Base-by-base conservation (phyloP, 768 basidiomycete species). In the Chalciporus pseudorubinellus region DNA sequence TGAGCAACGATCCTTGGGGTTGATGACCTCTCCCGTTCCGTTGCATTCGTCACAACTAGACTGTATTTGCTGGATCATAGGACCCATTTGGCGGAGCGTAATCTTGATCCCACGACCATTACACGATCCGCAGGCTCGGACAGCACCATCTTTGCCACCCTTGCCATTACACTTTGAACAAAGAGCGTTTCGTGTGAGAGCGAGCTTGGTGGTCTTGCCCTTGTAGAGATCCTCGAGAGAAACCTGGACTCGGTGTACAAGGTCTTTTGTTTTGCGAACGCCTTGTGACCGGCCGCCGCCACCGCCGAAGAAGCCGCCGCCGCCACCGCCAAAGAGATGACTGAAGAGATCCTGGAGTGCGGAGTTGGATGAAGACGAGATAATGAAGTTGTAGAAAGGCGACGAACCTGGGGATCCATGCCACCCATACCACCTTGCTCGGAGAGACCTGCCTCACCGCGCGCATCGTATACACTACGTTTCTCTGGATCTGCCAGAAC, bases 21-120 rank as follows among this genome's bases (percentile, higher is more conserved):
- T 94, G 77, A 99, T 97, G 61, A 94, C 78, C 72, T 99, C 95
- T 59, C 97, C 97, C n/a, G 84, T 81, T 14, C 92, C 97, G 45
- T 78, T 81, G 70, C 97, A 99, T 14, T 98, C 97, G 66, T 87
- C 84, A 75, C 97, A 99, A 40, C 84, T 79, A 48, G 92, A 90
- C 69, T 98, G 97, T 60, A 98, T 91, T 73, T 99, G 95, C 72
- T 99, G 97, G 61, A 99, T 92, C 97, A 99, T 99, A 5, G 97
- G 97, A 22, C 97, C 97, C 84, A 99, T 90, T 70, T 98, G 97
- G 55, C 97, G 89, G 55, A 98, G 74, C 46, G 88, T 92, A 65
- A 98, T 72, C 68, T 86, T 90, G 76, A 95, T 74, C 62, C 97
- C 97, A 58, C 92, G 91, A 50, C 97, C 97, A 63, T 74, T 79